A percentile compares a stretch with the other conserved stretches of the same genome.
phyloP scores from a whole-genome alignment of 1,139 yeast genomes.

The Suhomyces chickasaworum region DNA sequence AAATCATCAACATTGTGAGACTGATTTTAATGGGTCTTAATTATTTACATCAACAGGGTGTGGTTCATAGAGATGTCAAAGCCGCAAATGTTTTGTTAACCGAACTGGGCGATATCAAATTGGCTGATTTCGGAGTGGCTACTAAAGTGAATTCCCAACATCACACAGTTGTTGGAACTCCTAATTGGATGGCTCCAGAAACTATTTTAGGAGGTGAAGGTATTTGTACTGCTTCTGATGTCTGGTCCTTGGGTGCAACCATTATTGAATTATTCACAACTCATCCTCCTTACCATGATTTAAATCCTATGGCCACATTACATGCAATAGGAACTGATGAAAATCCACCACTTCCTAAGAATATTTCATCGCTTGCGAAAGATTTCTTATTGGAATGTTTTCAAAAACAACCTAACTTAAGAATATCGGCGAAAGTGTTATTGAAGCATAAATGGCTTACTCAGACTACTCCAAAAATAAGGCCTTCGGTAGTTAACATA shows the following conservation, averaged over 20 bases:
- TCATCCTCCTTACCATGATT: conserved; percentile 82
- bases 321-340: conserved; percentile 91
- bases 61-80: conserved; percentile 76
- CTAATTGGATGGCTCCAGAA: conserved; percentile 91
- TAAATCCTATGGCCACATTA: conserved; percentile 83
- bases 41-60: conserved; percentile 70
- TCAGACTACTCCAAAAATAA: conserved; percentile 7
- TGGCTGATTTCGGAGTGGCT: conserved; percentile 83
- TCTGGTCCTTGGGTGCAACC: conserved; percentile 96
- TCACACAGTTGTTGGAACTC: conserved; percentile 62
- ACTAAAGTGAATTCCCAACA: conserved; percentile 50
- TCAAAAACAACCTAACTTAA: conserved; percentile 66
- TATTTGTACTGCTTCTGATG: conserved; percentile 82
- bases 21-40: conserved; percentile 76
- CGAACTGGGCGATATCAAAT: conserved; percentile 59
- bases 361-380: conserved; percentile 51
- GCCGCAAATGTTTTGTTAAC: conserved; percentile 75
- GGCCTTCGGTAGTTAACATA: conserved; percentile 9
- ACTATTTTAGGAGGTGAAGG: conserved; percentile 76
- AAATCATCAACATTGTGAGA: conserved; percentile 59
- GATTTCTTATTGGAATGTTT: conserved; percentile 78
- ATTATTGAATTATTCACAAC: conserved; percentile 84
- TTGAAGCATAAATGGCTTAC: conserved; percentile 64
- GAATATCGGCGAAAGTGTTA: conserved; percentile 59
- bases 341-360: conserved; percentile 74